These are phyloP conservation scores for Moniliophthora roreri DNA, from an alignment of 1,284 basidiomycete genomes.

Conservation along the genomic window DNA sequence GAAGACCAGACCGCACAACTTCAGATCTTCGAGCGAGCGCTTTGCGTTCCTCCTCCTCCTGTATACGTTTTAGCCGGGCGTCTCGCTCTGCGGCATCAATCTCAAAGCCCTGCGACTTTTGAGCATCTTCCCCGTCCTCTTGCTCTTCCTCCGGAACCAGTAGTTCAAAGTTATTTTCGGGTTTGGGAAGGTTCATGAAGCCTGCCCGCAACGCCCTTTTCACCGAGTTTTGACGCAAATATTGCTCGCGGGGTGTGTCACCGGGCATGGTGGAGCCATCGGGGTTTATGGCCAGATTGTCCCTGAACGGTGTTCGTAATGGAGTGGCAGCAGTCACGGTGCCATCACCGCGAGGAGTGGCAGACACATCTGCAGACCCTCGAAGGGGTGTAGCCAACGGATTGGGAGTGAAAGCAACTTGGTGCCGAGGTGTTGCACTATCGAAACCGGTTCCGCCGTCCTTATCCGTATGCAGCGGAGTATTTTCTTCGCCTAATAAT, in stretches of 20 bases:
- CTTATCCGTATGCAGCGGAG: slow-evolving; percentile 76
- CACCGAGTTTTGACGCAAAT: slow-evolving; percentile 58
- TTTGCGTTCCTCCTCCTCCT: slow-evolving; percentile 78
- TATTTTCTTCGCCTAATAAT: slow-evolving; percentile 95
- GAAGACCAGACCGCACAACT: slow-evolving; percentile 82
- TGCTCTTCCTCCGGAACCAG: slow-evolving; percentile 87
- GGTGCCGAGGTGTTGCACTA: slow-evolving; percentile 87
- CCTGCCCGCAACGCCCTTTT: slow-evolving; percentile 79
- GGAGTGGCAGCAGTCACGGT: slow-evolving; percentile 71
- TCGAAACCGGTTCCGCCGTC: slow-evolving; percentile 87
- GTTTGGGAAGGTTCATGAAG: slow-evolving; percentile 85
- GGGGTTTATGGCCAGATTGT: slow-evolving; percentile 88
- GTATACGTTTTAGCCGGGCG: slow-evolving; percentile 65
- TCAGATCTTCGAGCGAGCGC: slow-evolving; percentile 81
- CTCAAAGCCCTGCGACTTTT: slow-evolving; percentile 44
- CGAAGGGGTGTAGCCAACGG: slow-evolving; percentile 86
- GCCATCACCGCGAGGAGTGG: slow-evolving; percentile 60
- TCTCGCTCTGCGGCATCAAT: slow-evolving; percentile 96
- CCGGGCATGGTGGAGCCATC: slow-evolving; percentile 54
- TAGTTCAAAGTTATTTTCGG: slow-evolving; percentile 98
- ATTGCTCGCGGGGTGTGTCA: slow-evolving; percentile 77
- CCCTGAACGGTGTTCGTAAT: slow-evolving; percentile 88
- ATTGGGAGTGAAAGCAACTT: slow-evolving; percentile 91
- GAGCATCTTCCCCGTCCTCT: slow-evolving; percentile 51
- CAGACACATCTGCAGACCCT: slow-evolving; percentile 47